A percentile compares a stretch with the other conserved stretches of the same genome.
Conservation (phyloP, 73 alveolate species). For the Paramecium biaurelia region DNA sequence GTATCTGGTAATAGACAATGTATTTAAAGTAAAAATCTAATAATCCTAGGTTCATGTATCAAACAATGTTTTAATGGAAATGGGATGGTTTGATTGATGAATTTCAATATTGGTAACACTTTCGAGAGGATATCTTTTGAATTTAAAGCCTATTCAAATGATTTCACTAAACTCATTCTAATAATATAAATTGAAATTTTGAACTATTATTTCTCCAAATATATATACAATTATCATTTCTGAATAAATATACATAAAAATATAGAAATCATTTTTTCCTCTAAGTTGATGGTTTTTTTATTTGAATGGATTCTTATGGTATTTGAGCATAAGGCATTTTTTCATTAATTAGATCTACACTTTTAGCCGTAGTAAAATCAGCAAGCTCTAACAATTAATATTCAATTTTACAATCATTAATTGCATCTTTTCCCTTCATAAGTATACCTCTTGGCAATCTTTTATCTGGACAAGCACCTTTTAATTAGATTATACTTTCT, state of each 20-base stretch:
- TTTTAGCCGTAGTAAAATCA: conserved; percentile 19
- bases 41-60: not conserved
- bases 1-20: not conserved
- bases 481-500: conserved; percentile 87
- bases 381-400: not conserved
- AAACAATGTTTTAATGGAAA: not conserved
- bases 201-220: too few relatives aligned
- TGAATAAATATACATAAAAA: not conserved
- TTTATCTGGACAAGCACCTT: conserved; percentile 94
- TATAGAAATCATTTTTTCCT: not conserved
- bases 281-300: not conserved
- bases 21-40: not conserved
- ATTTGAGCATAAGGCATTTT: conserved; percentile 25
- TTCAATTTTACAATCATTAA: conserved; percentile 44
- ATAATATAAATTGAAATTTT: not conserved
- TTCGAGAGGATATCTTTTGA: not conserved
- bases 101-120: not conserved
- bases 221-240: not conserved
- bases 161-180: not conserved
- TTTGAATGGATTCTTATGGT: conserved; percentile 5
- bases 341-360: conserved; percentile 25
- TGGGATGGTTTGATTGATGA: not conserved
- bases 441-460: conserved; percentile 89
- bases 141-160: not conserved
- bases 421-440: conserved; percentile 72